These are phyloP conservation scores for Geosmithia flava DNA, from an alignment of 2,329 filamentous ascomycete species.

Conservation along the genomic window DNA sequence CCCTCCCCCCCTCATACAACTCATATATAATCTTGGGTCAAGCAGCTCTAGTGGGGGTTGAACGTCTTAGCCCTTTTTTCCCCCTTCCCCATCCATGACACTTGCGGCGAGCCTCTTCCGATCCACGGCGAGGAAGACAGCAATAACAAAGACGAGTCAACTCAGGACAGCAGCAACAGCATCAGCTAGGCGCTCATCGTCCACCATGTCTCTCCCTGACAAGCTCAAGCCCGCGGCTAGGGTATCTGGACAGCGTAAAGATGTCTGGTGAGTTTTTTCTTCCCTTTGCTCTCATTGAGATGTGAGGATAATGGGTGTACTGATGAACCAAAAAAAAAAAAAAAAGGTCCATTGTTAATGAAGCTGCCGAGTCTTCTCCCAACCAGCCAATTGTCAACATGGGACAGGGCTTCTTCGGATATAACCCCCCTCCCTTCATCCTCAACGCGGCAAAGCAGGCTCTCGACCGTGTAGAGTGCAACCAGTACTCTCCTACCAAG, in stretches of 20 bases:
- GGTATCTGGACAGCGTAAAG: slow-evolving; percentile 34
- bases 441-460: slow-evolving; percentile 84
- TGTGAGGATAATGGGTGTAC: neutral
- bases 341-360: slow-evolving; percentile 51
- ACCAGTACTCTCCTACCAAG: slow-evolving; percentile 96
- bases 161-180: neutral
- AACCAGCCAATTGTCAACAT: slow-evolving; percentile 53
- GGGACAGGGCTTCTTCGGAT: slow-evolving; percentile 66
- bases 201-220: slow-evolving; percentile 15
- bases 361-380: slow-evolving; percentile 49
- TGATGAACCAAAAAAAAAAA: neutral
- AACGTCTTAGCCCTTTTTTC: too few species aligned
- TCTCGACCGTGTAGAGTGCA: slow-evolving; percentile 86
- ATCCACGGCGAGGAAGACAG: neutral
- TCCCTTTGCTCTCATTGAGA: neutral
- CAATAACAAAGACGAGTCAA: too few species aligned
- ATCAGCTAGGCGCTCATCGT: neutral
- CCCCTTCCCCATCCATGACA: neutral
- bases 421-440: slow-evolving; percentile 87
- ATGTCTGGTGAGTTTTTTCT: slow-evolving; percentile 33
- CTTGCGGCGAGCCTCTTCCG: neutral
- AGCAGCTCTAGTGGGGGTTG: too few species aligned
- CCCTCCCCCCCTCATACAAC: too few species aligned
- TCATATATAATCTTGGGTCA: too few species aligned
- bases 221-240: slow-evolving; percentile 38